Evolutionary conservation across 805 yeast species (phyloP), one percentile per base, ranked within the genome.

Genomic region (Starmerella vitae): DNA sequence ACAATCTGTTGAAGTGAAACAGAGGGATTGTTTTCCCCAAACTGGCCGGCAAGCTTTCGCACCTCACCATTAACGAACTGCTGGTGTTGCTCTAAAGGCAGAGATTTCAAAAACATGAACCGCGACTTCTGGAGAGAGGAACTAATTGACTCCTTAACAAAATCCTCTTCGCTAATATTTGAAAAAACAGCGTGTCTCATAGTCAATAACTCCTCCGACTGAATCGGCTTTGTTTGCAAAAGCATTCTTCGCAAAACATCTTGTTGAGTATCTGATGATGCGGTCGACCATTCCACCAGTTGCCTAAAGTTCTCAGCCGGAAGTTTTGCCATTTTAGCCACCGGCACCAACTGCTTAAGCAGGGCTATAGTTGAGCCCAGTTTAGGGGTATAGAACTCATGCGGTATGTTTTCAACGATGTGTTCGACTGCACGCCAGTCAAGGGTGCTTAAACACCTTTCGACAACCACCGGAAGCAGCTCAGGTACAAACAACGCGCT

Each of bases 271-370:
- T 21, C 30, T 1, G 28, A 22, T 15, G n/a, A 13, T 4, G 38
- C 45, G 6, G 37, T 27, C 13, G 51, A n/a, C 52, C 52, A 48
- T 9, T 39, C 44, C n/a, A 42, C 48, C 9, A 48, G 34, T 24
- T 42, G 42, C 29, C 26, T 24, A 36, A 48, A 47, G 4, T 31
- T 34, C 8, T 9, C n/a, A 1, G 29, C 40, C 9, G 30, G 30
- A 22, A 45, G 30, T 28, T 33, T 29, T 7, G 21, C 25, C 20
- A 31, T 22, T 12, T 14, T 19, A 8, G 45, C 44, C 5, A 34
- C 39, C 19, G 34, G 38, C 10, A 37, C 34, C 10, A 45, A 32
- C 13, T 30, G 9, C 3, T n/a, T 34, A 14, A 41, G 13, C 10
- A 40, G 37, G 17, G 27, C 30, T 10, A 43, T n/a, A 2, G 43